Evolutionary conservation across 352 stramenopile species (phyloP).

Genomic region (Pythium phragmitis): DNA sequence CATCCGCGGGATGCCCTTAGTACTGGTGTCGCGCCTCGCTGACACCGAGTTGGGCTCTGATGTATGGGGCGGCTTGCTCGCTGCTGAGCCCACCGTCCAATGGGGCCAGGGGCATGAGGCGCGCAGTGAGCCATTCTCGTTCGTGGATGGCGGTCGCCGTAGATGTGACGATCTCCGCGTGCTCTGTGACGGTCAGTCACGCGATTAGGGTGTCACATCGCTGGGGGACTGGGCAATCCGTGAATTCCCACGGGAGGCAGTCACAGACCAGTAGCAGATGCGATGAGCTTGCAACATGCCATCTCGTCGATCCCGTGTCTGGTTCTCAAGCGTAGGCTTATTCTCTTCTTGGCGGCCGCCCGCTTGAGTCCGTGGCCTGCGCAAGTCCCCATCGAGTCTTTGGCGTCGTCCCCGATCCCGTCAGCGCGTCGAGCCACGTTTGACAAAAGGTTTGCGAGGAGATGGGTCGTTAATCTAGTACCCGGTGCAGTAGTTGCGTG

Average conservation of each 20-base stretch:
- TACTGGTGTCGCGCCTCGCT: background rate
- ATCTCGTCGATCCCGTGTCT: background rate
- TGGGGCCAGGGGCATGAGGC: background rate
- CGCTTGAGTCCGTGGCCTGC: background rate
- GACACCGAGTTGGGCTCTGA: background rate
- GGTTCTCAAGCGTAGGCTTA: too few species aligned
- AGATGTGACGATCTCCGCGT: background rate
- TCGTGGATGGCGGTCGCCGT: background rate
- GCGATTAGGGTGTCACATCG: constrained; percentile 5
- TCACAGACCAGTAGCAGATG: background rate
- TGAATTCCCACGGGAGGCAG: background rate
- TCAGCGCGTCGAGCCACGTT: background rate
- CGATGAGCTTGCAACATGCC: background rate
- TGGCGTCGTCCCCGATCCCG: too few species aligned
- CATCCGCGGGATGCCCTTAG: constrained; percentile 16
- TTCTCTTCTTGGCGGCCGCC: background rate
- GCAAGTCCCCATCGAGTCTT: background rate
- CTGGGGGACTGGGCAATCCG: background rate
- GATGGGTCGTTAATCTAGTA: background rate
- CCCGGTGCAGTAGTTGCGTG: constrained; percentile 5
- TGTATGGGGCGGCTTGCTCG: background rate
- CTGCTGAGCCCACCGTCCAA: background rate
- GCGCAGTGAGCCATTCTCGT: background rate
- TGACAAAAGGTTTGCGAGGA: background rate
- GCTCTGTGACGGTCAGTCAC: background rate